A percentile compares a stretch with the other conserved stretches of the same genome.
phyloP scores from a whole-genome alignment of 441 rosid genomes.

The Daphne laureola region DNA sequence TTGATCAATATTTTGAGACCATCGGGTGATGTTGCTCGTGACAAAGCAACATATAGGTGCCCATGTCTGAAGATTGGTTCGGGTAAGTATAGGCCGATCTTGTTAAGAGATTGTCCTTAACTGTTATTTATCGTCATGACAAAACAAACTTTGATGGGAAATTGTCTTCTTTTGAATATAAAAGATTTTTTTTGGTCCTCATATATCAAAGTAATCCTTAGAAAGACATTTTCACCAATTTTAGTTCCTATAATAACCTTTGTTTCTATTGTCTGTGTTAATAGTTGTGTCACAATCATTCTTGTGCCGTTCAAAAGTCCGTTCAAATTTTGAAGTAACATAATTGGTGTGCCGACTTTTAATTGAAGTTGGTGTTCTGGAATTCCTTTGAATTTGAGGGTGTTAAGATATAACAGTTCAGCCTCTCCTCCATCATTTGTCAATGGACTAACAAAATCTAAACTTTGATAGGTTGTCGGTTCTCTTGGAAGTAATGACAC shows the following conservation, averaged over 20 bases:
- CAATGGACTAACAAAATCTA: background rate
- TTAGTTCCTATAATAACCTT: background rate
- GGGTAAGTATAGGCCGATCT: background rate
- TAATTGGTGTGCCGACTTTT: conserved; percentile 4
- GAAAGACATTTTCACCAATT: too few relatives aligned
- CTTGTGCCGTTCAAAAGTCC: conserved; percentile 8
- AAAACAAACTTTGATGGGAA: background rate
- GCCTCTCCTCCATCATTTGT: background rate
- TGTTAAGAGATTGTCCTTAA: background rate
- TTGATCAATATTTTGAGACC: too few relatives aligned
- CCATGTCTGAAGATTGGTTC: too few relatives aligned
- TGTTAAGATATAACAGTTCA: background rate
- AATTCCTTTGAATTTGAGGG: background rate
- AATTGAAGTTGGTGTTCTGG: conserved; percentile 4
- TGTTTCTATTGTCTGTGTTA: background rate
- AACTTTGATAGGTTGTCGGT: background rate
- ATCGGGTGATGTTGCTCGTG: too few relatives aligned
- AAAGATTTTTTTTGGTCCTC: too few relatives aligned
- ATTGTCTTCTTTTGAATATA: background rate
- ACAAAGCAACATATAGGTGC: background rate
- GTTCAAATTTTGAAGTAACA: conserved; percentile 1
- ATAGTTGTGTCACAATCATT: background rate
- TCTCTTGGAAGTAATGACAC: too few relatives aligned
- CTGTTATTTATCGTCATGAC: background rate
- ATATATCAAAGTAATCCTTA: too few relatives aligned